Percentiles rank a stretch among this genome's conserved stretches.
Conservation (phyloP, 1,284 basidiomycete species). For the Apiotrichum laibachii region DNA sequence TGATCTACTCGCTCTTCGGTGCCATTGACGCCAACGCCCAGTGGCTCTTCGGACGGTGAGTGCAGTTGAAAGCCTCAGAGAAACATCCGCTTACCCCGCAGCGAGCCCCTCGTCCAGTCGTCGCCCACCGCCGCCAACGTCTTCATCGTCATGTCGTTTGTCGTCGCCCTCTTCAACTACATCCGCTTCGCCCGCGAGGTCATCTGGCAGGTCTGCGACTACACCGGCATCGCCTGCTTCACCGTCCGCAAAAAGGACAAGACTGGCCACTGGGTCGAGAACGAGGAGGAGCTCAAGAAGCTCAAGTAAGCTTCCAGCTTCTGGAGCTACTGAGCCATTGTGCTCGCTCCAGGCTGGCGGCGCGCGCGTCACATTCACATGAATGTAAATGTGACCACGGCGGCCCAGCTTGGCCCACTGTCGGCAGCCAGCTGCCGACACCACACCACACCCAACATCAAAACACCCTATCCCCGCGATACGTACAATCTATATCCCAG, state of each 20-base stretch:
- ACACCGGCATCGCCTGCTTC: constrained; percentile 85
- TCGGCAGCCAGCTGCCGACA: not conserved
- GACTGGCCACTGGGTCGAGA: constrained; percentile 66
- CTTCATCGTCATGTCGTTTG: constrained; percentile 61
- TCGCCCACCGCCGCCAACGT: constrained; percentile 60
- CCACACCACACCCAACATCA: no score
- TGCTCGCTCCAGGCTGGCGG: no score
- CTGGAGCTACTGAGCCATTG: no score
- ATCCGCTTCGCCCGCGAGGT: constrained; percentile 74
- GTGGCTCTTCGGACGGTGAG: constrained; percentile 64
- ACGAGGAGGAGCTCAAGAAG: constrained; percentile 31
- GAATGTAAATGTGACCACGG: no score
- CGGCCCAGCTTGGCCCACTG: no score
- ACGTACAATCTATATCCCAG: no score
- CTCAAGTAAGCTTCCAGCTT: not conserved
- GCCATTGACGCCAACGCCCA: constrained; percentile 79
- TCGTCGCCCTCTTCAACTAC: constrained; percentile 66
- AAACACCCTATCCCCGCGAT: no score
- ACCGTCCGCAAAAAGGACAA: constrained; percentile 77
- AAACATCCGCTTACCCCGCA: constrained; percentile 8
- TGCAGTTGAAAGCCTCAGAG: constrained; percentile 14
- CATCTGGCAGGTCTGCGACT: constrained; percentile 80
- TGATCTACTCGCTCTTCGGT: constrained; percentile 74
- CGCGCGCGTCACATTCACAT: no score
- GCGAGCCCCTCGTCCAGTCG: constrained; percentile 41